Evolutionary conservation across 2,329 filamentous ascomycete genomes (phyloP).

Genomic region (Cladosporium cucumerinum): DNA sequence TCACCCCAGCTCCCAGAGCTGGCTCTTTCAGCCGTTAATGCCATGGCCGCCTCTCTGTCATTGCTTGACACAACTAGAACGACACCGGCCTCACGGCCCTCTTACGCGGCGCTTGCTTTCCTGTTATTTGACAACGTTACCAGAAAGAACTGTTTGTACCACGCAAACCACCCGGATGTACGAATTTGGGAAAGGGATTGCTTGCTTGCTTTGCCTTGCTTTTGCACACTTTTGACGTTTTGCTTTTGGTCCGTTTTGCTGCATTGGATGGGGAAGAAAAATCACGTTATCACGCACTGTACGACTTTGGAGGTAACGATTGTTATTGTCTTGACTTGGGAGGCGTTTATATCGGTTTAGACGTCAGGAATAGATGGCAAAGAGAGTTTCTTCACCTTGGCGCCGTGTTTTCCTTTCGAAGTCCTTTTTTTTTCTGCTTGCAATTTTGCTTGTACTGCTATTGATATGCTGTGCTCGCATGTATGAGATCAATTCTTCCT

Average conservation of each 20-base stretch:
- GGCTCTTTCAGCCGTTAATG: slow-evolving; percentile 8
- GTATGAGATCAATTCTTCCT: too few species aligned
- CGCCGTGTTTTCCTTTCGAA: neutral
- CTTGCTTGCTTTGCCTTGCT: neutral
- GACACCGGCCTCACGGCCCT: neutral
- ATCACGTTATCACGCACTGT: neutral
- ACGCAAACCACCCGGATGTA: neutral
- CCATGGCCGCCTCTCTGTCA: neutral
- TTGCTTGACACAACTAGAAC: neutral
- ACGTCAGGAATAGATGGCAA: neutral
- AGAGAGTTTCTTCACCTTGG: neutral
- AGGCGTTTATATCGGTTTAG: neutral
- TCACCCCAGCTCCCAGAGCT: slow-evolving; percentile 7
- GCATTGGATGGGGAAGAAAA: neutral
- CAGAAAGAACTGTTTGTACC: neutral
- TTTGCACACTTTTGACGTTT: neutral
- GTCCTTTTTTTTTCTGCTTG: neutral
- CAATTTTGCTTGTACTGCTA: neutral
- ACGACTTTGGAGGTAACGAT: neutral
- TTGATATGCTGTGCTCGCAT: neutral
- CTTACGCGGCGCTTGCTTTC: neutral
- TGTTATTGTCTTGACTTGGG: neutral
- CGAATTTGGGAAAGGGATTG: neutral
- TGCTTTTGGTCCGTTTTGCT: neutral
- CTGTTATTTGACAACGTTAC: neutral